Conservation (phyloP, 78 protist genomes). For the Chrysochromulina tobinii region DNA sequence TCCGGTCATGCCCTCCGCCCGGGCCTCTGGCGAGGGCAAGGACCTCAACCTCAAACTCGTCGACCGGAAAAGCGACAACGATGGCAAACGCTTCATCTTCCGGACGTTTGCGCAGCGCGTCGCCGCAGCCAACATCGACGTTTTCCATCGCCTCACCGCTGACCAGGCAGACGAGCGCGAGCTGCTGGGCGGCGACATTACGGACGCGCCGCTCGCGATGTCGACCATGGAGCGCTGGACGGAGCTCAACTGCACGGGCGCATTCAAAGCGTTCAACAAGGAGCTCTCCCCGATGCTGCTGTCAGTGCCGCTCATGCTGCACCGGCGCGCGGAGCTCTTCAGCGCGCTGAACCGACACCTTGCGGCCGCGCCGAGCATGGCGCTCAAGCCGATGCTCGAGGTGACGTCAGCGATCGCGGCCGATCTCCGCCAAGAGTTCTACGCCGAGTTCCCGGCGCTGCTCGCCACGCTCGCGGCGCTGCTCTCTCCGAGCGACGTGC, state of each 20-base stretch:
- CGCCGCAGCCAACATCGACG: not conserved
- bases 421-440: slow-evolving; percentile 20
- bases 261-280: not conserved
- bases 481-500: not conserved
- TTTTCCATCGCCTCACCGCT: not conserved
- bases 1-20: too few relatives aligned
- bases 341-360: not conserved
- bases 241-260: not conserved
- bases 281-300: not conserved
- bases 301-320: slow-evolving; percentile 19
- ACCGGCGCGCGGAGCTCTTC: not conserved
- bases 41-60: not conserved
- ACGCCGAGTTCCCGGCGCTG: not conserved
- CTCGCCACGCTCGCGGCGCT: not conserved
- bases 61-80: not conserved
- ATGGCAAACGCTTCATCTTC: not conserved
- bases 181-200: too few relatives aligned
- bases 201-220: not conserved
- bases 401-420: not conserved
- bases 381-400: not conserved
- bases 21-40: not conserved
- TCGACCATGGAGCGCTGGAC: not conserved
- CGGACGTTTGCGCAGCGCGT: not conserved
- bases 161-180: not conserved
- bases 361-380: not conserved